phyloP scores from a whole-genome alignment of 257 asterid genomes.

The Coffea canephora region DNA sequence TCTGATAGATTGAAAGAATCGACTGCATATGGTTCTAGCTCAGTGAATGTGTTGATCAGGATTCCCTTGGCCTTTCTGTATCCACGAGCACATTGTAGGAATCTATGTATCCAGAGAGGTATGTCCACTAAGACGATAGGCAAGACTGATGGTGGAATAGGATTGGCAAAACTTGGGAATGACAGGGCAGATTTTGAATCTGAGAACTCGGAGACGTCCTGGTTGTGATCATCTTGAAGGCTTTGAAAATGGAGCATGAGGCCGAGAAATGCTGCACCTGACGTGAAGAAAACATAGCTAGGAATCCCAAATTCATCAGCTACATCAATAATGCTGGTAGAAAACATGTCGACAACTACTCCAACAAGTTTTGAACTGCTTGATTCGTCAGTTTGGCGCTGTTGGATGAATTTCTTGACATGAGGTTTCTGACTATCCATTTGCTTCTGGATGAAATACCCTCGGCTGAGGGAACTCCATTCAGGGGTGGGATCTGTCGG shows the following conservation, averaged over 20 bases:
- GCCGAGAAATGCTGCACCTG: slow-evolving; percentile 28
- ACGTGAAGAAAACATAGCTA: slow-evolving; percentile 23
- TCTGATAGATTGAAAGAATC: slow-evolving; percentile 24
- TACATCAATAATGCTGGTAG: slow-evolving; percentile 16
- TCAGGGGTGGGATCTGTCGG: slow-evolving; percentile 42
- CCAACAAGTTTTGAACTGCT: slow-evolving; percentile 12
- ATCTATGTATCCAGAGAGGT: not conserved
- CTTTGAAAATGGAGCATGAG: slow-evolving; percentile 20
- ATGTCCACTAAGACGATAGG: slow-evolving; percentile 19
- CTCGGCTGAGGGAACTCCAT: slow-evolving; percentile 60
- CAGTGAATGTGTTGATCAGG: slow-evolving; percentile 19
- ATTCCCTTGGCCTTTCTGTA: slow-evolving; percentile 19
- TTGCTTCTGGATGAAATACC: slow-evolving; percentile 48
- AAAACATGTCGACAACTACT: slow-evolving; percentile 20
- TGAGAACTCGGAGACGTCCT: slow-evolving; percentile 9
- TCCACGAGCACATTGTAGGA: not conserved
- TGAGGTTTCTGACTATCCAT: slow-evolving; percentile 39
- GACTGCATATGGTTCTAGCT: slow-evolving; percentile 41
- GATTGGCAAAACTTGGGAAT: slow-evolving; percentile 14
- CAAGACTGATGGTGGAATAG: slow-evolving; percentile 29
- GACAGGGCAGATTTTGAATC: slow-evolving; percentile 8
- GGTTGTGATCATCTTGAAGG: slow-evolving; percentile 13
- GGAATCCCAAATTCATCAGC: slow-evolving; percentile 22
- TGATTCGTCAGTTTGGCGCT: not conserved
- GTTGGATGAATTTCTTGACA: slow-evolving; percentile 35